These are phyloP conservation scores for Clavispora carvajalis DNA, from an alignment of 805 yeast genomes.

Conservation along the genomic window DNA sequence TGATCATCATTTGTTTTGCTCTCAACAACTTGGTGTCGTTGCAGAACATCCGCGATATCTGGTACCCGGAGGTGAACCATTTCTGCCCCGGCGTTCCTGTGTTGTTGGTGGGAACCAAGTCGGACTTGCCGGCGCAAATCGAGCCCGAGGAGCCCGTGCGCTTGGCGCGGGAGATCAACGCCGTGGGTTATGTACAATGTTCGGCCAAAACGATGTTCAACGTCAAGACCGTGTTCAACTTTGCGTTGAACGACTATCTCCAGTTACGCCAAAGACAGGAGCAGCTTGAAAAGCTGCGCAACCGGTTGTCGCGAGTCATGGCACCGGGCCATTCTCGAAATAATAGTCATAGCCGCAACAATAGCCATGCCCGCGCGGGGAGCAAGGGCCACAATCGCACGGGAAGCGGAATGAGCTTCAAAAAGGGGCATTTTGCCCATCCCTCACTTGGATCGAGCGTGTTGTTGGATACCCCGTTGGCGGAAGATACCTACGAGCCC, in stretches of 20 bases:
- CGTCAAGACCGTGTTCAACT: conserved; percentile 61
- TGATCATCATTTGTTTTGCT: conserved; percentile 71
- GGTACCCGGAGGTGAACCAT: conserved; percentile 85
- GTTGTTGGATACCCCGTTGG: conserved; percentile 35
- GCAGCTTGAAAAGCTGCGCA: conserved; percentile 31
- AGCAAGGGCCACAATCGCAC: conserved; percentile 18
- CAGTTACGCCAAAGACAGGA: conserved; percentile 31
- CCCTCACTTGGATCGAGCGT: conserved; percentile 32
- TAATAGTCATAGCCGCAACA: conserved; percentile 2
- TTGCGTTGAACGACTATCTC: conserved; percentile 46
- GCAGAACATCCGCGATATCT: conserved; percentile 68
- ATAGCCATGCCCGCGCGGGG: conserved; percentile 17
- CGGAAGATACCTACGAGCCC: conserved; percentile 29
- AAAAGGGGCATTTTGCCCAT: conserved; percentile 35
- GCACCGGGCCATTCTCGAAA: conserved; percentile 15
- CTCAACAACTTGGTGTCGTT: conserved; percentile 59
- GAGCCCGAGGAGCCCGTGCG: conserved; percentile 47
- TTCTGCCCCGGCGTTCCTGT: conserved; percentile 79
- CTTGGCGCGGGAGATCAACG: conserved; percentile 57
- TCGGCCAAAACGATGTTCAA: conserved; percentile 70
- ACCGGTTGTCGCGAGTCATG: conserved; percentile 30
- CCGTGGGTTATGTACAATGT: conserved; percentile 70
- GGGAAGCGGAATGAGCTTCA: conserved; percentile 14
- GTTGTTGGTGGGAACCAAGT: conserved; percentile 75
- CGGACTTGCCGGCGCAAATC: conserved; percentile 45